Evolutionary conservation across 805 yeast species (phyloP).

Genomic region (Metschnikowia proteae): DNA sequence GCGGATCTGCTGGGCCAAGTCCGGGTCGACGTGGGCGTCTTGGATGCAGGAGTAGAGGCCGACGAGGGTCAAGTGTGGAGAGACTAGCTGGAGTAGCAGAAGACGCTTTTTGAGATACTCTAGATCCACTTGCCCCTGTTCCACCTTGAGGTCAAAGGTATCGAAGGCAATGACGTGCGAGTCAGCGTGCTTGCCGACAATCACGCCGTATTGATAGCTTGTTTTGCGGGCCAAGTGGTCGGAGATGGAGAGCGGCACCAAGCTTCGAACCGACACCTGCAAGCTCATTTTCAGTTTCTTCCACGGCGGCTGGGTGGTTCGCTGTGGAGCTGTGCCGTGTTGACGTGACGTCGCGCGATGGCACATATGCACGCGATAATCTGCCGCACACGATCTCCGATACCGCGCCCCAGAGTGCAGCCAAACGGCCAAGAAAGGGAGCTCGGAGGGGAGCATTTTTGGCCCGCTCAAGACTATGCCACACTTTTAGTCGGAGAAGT

Average conservation of each 20-base stretch:
- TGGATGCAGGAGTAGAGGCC: conserved; percentile 29
- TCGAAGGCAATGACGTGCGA: conserved; percentile 16
- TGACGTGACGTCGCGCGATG: background rate
- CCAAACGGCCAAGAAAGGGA: too few relatives aligned
- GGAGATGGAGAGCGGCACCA: conserved; percentile 29
- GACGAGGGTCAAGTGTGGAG: conserved; percentile 25
- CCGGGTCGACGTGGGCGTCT: background rate
- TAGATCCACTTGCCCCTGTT: conserved; percentile 19
- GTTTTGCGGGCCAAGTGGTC: conserved; percentile 27
- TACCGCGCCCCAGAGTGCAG: too few relatives aligned
- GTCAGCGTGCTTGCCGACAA: conserved; percentile 22
- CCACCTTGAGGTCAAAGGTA: conserved; percentile 29
- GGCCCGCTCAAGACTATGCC: too few relatives aligned
- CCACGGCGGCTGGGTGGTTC: background rate
- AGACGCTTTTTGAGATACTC: conserved; percentile 24
- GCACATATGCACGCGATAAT: background rate
- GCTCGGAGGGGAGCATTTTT: too few relatives aligned
- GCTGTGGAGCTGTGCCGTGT: background rate
- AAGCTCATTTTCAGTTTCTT: background rate
- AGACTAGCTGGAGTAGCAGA: conserved; percentile 26
- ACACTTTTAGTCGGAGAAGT: too few relatives aligned
- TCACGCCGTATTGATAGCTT: conserved; percentile 23
- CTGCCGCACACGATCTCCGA: background rate
- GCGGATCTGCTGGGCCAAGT: conserved; percentile 12
- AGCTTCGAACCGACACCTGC: conserved; percentile 18